Percentiles rank a stretch among this genome's conserved stretches.
phyloP scores from a whole-genome alignment of 2,329 filamentous ascomycete genomes.

The Acephala macrosclerotiorum region DNA sequence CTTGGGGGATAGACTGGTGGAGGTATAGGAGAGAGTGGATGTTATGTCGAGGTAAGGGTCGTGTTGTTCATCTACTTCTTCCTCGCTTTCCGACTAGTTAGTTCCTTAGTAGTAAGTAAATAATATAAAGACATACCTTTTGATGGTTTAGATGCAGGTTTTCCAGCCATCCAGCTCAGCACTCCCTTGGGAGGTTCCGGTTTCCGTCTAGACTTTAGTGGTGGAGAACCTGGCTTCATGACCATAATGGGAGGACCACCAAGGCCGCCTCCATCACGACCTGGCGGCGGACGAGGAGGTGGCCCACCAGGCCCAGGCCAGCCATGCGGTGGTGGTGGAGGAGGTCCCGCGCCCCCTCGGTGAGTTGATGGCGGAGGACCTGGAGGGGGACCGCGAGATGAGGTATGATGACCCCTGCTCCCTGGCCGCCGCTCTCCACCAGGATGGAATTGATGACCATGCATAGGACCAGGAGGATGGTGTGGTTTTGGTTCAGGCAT shows the following conservation, averaged over 20 bases:
- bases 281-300: slow-evolving; percentile 17
- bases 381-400: slow-evolving; percentile 24
- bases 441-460: slow-evolving; percentile 26
- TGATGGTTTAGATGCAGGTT: slow-evolving; percentile 32
- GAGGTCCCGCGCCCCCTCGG: slow-evolving; percentile 23
- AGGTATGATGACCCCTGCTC: slow-evolving; percentile 25
- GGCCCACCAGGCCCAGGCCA: slow-evolving; percentile 19
- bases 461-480: slow-evolving; percentile 27
- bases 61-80: not conserved
- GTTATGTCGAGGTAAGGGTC: not conserved
- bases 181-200: slow-evolving; percentile 33
- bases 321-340: slow-evolving; percentile 29
- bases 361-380: slow-evolving; percentile 25
- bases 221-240: slow-evolving; percentile 19
- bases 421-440: slow-evolving; percentile 15
- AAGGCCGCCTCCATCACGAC: slow-evolving; percentile 5
- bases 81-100: slow-evolving; percentile 11
- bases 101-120: slow-evolving; percentile 13
- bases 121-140: slow-evolving; percentile 34
- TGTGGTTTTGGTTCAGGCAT: slow-evolving; percentile 53
- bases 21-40: not conserved
- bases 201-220: slow-evolving; percentile 28
- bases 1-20: not conserved
- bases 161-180: slow-evolving; percentile 41
- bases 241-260: slow-evolving; percentile 34